Conservation (phyloP, 2,329 filamentous ascomycete species). For the Aspergillus neoniger region DNA sequence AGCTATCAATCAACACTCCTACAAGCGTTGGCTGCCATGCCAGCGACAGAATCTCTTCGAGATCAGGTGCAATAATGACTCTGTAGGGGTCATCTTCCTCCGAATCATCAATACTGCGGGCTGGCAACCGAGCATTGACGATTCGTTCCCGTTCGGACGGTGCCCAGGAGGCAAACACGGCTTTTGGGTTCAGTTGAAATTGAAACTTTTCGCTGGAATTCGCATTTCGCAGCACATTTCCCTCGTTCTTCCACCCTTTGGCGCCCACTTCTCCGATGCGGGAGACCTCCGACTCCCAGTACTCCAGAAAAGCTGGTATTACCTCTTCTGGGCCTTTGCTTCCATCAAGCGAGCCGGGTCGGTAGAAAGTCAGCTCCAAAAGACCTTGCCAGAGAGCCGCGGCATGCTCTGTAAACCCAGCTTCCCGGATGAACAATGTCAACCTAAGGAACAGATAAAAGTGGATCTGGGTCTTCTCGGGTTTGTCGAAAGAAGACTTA, state of each 20-base stretch:
- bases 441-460: conserved; percentile 73
- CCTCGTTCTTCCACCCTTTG: conserved; percentile 63
- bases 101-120: conserved; percentile 72
- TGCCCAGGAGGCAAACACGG: conserved; percentile 50
- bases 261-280: conserved; percentile 74
- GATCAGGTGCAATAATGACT: conserved; percentile 76
- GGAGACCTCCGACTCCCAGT: conserved; percentile 83
- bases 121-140: conserved; percentile 60
- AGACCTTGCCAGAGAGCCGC: conserved; percentile 80
- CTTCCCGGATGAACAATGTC: conserved; percentile 72
- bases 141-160: conserved; percentile 57
- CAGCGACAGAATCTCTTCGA: conserved; percentile 61
- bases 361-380: conserved; percentile 70
- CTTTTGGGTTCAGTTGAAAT: conserved; percentile 24
- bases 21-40: conserved; percentile 36
- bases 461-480: conserved; percentile 43
- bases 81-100: conserved; percentile 80
- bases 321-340: conserved; percentile 13
- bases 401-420: conserved; percentile 76
- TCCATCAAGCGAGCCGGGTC: conserved; percentile 45
- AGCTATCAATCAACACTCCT: conserved; percentile 65
- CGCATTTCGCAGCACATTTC: conserved; percentile 34
- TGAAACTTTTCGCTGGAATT: conserved; percentile 30
- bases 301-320: conserved; percentile 61
- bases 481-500: conserved; percentile 20